Evolutionary conservation across 345 rosid genomes (phyloP).

Genomic region (Syzygium oleosum): DNA sequence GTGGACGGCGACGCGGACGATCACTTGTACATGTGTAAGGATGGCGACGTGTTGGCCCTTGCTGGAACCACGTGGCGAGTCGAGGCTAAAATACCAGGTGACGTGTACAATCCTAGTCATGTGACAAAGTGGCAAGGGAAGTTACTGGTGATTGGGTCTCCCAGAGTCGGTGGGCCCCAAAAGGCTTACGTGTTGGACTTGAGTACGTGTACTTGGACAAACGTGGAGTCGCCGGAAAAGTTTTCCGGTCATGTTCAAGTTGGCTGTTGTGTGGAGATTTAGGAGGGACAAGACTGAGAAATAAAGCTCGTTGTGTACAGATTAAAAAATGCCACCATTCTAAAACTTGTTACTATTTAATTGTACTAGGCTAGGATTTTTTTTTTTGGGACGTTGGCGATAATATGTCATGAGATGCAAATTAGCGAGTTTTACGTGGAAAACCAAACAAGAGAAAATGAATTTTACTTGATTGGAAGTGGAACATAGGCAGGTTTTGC

Average conservation of each 20-base stretch:
- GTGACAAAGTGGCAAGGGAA: slow-evolving; percentile 30
- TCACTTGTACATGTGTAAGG: slow-evolving; percentile 26
- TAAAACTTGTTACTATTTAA: not conserved
- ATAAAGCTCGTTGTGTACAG: not conserved
- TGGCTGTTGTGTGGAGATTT: slow-evolving; percentile 56
- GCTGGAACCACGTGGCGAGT: slow-evolving; percentile 29
- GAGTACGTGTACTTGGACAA: slow-evolving; percentile 32
- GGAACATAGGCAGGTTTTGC: not conserved
- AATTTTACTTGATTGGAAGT: not conserved
- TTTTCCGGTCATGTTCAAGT: slow-evolving; percentile 53
- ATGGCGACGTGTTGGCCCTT: slow-evolving; percentile 20
- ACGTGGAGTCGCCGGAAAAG: slow-evolving; percentile 18
- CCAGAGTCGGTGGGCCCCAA: slow-evolving; percentile 22
- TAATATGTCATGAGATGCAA: not conserved
- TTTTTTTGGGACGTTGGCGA: not conserved
- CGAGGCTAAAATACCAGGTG: slow-evolving; percentile 38
- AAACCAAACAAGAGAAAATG: not conserved
- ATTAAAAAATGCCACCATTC: not conserved
- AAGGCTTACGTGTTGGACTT: slow-evolving; percentile 20
- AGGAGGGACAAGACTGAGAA: not conserved
- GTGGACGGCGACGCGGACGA: slow-evolving; percentile 4
- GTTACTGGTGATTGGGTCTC: slow-evolving; percentile 51
- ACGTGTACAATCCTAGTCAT: slow-evolving; percentile 22
- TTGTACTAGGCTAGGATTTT: not conserved
- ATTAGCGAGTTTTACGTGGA: not conserved